phyloP scores from a whole-genome alignment of 169 alveolate genomes.

The Theileria luwenshuni region DNA sequence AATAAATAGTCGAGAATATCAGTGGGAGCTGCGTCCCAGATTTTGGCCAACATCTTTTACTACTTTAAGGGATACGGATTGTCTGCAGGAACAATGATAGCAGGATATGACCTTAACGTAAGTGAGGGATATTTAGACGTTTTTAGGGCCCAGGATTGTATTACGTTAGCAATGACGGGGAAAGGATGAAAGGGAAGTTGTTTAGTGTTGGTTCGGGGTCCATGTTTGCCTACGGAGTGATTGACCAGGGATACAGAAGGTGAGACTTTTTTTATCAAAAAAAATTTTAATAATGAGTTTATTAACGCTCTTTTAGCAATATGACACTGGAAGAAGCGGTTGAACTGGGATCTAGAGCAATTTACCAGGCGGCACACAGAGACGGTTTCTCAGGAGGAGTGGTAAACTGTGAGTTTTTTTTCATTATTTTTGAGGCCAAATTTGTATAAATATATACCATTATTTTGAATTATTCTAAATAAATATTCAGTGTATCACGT shows the following conservation, averaged over 20 bases:
- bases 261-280: background rate
- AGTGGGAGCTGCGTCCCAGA: conserved; percentile 98
- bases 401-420: conserved; percentile 71
- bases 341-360: conserved; percentile 96
- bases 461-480: background rate
- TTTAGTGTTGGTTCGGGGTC: conserved; percentile 98
- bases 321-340: conserved; percentile 95
- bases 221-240: conserved; percentile 97
- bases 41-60: conserved; percentile 91
- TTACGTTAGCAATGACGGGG: conserved; percentile 93
- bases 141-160: conserved; percentile 88
- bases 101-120: conserved; percentile 84
- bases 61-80: conserved; percentile 98
- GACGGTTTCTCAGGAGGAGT: conserved; percentile 99
- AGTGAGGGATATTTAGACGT: conserved; percentile 3
- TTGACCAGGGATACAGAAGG: conserved; percentile 91
- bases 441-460: too few species aligned
- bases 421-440: background rate
- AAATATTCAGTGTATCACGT: conserved; percentile 90
- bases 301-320: conserved; percentile 68
- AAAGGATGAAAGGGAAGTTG: conserved; percentile 86
- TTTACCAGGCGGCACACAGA: conserved; percentile 97
- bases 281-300: background rate
- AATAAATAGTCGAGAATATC: conserved; percentile 78
- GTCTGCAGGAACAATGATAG: conserved; percentile 94